Conservation (phyloP, 2,329 filamentous ascomycete species). For the Arthrobotrys sphaeroides region DNA sequence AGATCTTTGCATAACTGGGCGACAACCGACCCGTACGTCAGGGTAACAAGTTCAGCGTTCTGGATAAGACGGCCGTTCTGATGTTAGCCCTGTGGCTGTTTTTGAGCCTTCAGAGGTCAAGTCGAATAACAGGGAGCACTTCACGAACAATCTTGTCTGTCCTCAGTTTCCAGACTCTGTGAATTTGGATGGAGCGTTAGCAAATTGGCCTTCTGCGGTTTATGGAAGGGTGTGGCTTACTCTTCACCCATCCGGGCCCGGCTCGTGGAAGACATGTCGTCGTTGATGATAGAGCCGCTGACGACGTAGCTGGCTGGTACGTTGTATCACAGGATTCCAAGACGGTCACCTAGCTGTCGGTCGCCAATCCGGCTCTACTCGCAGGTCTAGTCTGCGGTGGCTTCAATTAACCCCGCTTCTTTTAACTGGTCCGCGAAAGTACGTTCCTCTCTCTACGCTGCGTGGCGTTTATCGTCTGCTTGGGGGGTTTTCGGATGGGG, state of each 20-base stretch:
- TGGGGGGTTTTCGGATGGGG: background rate
- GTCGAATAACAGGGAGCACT: background rate
- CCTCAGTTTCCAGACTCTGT: slow-evolving; percentile 58
- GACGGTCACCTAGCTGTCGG: background rate
- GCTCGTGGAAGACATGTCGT: slow-evolving; percentile 69
- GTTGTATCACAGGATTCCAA: background rate
- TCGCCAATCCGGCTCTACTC: background rate
- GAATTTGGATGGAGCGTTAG: background rate
- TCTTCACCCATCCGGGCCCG: slow-evolving; percentile 77
- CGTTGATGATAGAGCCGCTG: background rate
- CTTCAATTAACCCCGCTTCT: background rate
- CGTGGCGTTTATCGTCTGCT: background rate
- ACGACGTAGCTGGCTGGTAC: background rate
- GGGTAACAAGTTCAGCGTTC: slow-evolving; percentile 89
- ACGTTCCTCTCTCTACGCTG: no score
- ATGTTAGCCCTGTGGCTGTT: background rate
- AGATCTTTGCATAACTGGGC: slow-evolving; percentile 96
- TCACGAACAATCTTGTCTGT: slow-evolving; percentile 58
- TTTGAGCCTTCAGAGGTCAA: background rate
- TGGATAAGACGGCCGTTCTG: slow-evolving; percentile 1
- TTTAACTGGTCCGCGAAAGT: background rate
- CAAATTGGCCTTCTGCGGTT: background rate
- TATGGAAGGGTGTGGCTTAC: slow-evolving; percentile 64
- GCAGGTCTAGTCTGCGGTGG: background rate
- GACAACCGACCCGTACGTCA: slow-evolving; percentile 98